Evolutionary conservation across 129 eudicot species (phyloP), one percentile per base, ranked within the genome.

Genomic region (Ambrosia trifida): DNA sequence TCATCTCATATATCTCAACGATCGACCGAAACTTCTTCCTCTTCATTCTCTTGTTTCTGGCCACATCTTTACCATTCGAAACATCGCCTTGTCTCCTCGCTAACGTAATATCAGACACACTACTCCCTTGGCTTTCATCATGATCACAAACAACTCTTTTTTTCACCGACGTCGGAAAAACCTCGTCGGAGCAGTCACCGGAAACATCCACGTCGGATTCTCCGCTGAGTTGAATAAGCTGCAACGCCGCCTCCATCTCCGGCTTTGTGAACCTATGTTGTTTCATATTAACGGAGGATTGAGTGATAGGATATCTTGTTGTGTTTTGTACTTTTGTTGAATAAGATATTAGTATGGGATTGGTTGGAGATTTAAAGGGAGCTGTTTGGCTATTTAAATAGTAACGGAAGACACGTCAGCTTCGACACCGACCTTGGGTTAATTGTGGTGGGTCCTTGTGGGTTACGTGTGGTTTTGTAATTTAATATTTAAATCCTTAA

Each of bases 201-300:
- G 19, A 45, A 19, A 18, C 33, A 5, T 70, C 61, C n/a, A 16
- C 70, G 60, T 80, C 82, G 30, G 80, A 85, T 30, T 75, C 74
- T 35, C 81, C 65, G 74, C 90, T 73, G 68, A 86, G 85, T 71
- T 83, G 87, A 47, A 83, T 83, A 31, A 86, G 77, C 68, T 73
- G 83, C 70, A 80, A 46, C 38, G 82, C 91, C 2, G 85, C 91
- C 62, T 86, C 80, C 35, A 82, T 64, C 36, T 83, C 87, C 19
- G 63, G 62, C 36, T 82, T 38, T 9, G 85, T 79, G 38, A 79
- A 74, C 24, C 70, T 50, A 3, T 71, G 64, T 11, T 50, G 31
- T 14, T 73, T 64, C 76, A 72, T 72, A 72, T 72, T 19, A 28
- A 16, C 9, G 14, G 12, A 43, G 65, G 9, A 5, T 14, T 33